Base-by-base conservation (phyloP, 2,329 filamentous ascomycete species). In the Tolypocladium paradoxum region DNA sequence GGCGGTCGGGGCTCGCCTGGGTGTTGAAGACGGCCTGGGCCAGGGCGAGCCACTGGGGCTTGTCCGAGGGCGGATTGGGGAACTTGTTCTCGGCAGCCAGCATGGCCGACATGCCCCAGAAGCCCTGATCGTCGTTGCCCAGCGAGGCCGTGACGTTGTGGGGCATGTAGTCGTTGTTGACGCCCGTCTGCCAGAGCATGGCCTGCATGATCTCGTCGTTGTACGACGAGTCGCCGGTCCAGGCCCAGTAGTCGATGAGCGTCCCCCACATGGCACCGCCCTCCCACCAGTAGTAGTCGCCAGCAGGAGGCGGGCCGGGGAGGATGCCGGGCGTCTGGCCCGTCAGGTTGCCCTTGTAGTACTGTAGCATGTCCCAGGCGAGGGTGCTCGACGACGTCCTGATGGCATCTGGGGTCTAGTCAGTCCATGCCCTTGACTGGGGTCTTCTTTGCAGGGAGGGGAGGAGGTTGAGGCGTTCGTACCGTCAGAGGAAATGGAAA, bases 51-150 rank as follows among this genome's bases (percentile, higher is more conserved):
- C 78, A 82, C 31, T 75, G 68, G 1, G 79, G 75, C 53, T 77
- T 63, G 52, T 74, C 72, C 2, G 69, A 60, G 0, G 75, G 68
- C 7, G 78, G 77, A 57, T 83, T 70, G 6, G 78, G 77, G 58
- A 84, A 83, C 40, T 76, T 76, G 51, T 73, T 66, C 60, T 84
- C 81, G 11, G 78, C 78, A 2, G 80, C 81, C 14, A 74, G 69
- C 73, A 84, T 85, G 71, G 54, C 81, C 73, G 54, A 85, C 76
- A 85, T 77, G 50, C 77, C 83, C 83, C 83, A 86, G 67, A 84
- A 84, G 12, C 74, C 78, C 67, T 86, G 83, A 61, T 85, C 83
- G 57, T 85, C 83, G 61, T 85, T 85, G 52, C 81, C 81, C 49
- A 78, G 67, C 1, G 73, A 74, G 6, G 69, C 67, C 0, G 77